Percentiles rank a stretch among this genome's conserved stretches.
Evolutionary conservation across 1,284 basidiomycete genomes (phyloP).

Genomic region (Salmacisia buchloeana): DNA sequence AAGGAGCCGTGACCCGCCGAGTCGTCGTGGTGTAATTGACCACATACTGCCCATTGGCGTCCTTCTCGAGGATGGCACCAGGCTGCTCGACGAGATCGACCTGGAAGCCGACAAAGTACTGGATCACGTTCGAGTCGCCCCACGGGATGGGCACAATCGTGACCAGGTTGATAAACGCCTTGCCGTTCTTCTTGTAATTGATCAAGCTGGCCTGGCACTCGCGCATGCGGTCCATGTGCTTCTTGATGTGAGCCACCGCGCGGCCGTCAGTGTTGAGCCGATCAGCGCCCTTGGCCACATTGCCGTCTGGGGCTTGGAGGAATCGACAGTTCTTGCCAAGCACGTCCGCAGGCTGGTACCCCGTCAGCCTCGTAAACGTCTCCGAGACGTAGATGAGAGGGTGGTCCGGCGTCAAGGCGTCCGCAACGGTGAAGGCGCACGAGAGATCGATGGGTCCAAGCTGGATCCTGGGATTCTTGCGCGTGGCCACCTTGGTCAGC

Average conservation of each 20-base stretch:
- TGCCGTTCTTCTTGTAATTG: conserved; percentile 79
- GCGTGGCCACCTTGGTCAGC: conserved; percentile 67
- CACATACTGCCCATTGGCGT: conserved; percentile 36
- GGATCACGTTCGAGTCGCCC: conserved; percentile 52
- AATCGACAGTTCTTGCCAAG: conserved; percentile 50
- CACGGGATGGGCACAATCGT: conserved; percentile 41
- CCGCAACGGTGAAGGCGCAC: conserved; percentile 81
- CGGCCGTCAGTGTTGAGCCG: conserved; percentile 66
- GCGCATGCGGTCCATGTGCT: conserved; percentile 19
- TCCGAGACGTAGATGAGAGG: conserved; percentile 85
- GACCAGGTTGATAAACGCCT: conserved; percentile 62
- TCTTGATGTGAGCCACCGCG: conserved; percentile 58
- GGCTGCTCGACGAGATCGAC: conserved; percentile 78
- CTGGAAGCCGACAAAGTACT: conserved; percentile 82
- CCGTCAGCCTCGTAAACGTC: conserved; percentile 72
- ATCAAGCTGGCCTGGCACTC: conserved; percentile 73
- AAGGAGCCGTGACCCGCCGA: not conserved
- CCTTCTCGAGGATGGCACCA: conserved; percentile 63
- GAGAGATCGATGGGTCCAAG: conserved; percentile 87
- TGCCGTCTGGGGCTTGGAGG: conserved; percentile 69
- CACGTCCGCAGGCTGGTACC: conserved; percentile 62
- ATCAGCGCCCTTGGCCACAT: conserved; percentile 61
- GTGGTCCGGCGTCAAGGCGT: conserved; percentile 69
- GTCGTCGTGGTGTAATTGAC: conserved; percentile 34
- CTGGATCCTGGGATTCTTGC: conserved; percentile 68